These are phyloP conservation scores for Nothophaeocryptopus gaeumannii DNA, from an alignment of 2,329 filamentous ascomycete species.

Conservation along the genomic window DNA sequence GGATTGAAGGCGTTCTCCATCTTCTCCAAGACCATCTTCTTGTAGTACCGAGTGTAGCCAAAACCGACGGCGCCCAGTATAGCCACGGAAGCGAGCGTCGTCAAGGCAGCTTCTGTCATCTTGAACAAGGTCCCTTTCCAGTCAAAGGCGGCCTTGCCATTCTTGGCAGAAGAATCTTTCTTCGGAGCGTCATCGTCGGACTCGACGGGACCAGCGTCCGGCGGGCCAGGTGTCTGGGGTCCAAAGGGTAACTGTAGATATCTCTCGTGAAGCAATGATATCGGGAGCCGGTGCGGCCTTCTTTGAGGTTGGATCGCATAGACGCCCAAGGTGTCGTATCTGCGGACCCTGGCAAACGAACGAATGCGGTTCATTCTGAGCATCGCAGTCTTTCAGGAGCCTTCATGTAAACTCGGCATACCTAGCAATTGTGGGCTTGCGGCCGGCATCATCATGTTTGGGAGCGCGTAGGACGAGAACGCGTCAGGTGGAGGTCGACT, in stretches of 20 bases:
- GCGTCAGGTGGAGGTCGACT: too few species aligned
- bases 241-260: constrained; percentile 15
- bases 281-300: background rate
- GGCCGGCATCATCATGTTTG: too few species aligned
- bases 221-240: constrained; percentile 20
- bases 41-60: constrained; percentile 62
- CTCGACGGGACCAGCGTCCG: constrained; percentile 18
- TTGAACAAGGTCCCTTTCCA: constrained; percentile 45
- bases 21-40: constrained; percentile 83
- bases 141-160: constrained; percentile 17
- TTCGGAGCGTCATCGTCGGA: constrained; percentile 16
- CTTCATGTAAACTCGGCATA: too few species aligned
- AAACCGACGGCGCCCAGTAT: constrained; percentile 62
- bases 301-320: constrained; percentile 7
- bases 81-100: constrained; percentile 50
- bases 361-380: constrained; percentile 8
- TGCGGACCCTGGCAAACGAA: constrained; percentile 10
- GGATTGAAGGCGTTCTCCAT: constrained; percentile 90
- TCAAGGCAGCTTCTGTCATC: constrained; percentile 52
- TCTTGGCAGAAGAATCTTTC: constrained; percentile 8
- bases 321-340: constrained; percentile 1
- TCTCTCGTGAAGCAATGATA: constrained; percentile 6
- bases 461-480: too few species aligned
- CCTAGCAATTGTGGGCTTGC: too few species aligned
- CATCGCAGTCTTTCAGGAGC: too few species aligned